These are phyloP conservation scores for Pleurotus tuoliensis DNA, from an alignment of 768 basidiomycete genomes.

Conservation along the genomic window DNA sequence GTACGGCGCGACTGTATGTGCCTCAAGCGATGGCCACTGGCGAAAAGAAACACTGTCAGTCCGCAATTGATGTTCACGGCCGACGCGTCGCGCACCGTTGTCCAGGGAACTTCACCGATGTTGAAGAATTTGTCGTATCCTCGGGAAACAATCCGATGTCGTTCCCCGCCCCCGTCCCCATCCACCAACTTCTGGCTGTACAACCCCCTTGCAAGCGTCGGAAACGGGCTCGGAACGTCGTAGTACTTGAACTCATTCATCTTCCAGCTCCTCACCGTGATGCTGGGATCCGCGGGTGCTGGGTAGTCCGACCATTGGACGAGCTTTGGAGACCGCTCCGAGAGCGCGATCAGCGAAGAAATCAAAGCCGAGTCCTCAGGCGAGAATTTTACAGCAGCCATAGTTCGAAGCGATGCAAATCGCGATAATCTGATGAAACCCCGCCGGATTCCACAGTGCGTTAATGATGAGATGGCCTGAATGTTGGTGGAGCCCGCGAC, in stretches of 20 bases:
- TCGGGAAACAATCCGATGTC: slow-evolving; percentile 69
- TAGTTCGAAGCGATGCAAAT: slow-evolving; percentile 8
- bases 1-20: slow-evolving; percentile 73
- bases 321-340: slow-evolving; percentile 58
- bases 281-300: slow-evolving; percentile 52
- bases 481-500: no score
- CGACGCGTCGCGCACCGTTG: slow-evolving; percentile 53
- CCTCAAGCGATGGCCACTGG: slow-evolving; percentile 74
- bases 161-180: slow-evolving; percentile 18
- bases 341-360: slow-evolving; percentile 44
- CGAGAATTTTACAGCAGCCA: slow-evolving; percentile 15
- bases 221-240: slow-evolving; percentile 85
- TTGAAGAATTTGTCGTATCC: slow-evolving; percentile 99
- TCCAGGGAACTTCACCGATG: slow-evolving; percentile 95
- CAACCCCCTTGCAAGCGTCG: slow-evolving; percentile 89
- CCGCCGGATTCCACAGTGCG: not conserved
- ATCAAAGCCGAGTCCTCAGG: slow-evolving; percentile 59
- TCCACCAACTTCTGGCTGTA: slow-evolving; percentile 59
- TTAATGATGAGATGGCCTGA: not conserved
- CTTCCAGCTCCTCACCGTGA: slow-evolving; percentile 83
- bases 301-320: slow-evolving; percentile 54
- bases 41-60: no score
- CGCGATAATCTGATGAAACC: not conserved
- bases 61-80: no score
- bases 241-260: slow-evolving; percentile 98